Evolutionary conservation across 1,139 yeast species (phyloP), one percentile per base, ranked within the genome.

Genomic region (Geotrichum histeridarum): DNA sequence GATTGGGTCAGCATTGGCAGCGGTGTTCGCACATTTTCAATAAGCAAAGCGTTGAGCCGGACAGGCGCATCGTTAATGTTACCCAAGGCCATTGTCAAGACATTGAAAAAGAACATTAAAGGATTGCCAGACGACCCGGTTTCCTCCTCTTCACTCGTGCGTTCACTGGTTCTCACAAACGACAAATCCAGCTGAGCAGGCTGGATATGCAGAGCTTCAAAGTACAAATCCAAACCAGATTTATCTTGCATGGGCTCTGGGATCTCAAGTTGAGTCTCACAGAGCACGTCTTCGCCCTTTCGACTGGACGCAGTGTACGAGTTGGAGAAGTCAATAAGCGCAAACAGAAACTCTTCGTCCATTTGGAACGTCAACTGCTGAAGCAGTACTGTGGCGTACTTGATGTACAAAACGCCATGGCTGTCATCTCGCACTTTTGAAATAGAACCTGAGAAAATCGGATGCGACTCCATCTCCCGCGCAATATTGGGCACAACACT

Each of bases 51-150:
- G 66, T 91, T 89, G 65, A 93, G 73, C 63, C 86, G 81, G 42
- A 93, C 87, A 1, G 98, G 98, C 0, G 99, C 99, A 70, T 93
- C 97, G 65, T 91, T 91, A 56, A 94, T 88, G 68, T 91, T 93
- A 32, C 98, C 99, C 60, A 93, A 81, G 0, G 99, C 96, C 98
- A 91, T 91, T 0, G 97, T 90, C 58, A 93, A 74, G 48, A 93
- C 83, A 67, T 91, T 90, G 62, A 88, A 77, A 64, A 90, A 83
- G 69, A 85, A 86, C 60, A 77, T 69, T 53, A 85, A 64, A 0
- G 95, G 77, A 61, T 85, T 86, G 12, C 30, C 44, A 27, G 56
- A 50, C 55, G 80, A 83, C 0, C 87, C 74, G 47, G 76, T 73
- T 53, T 78, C 84, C 61, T 77, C 80, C 31, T 65, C 65, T 50